phyloP scores from a whole-genome alignment of 805 yeast species.

The Isabelozyma pseudorhagii region DNA sequence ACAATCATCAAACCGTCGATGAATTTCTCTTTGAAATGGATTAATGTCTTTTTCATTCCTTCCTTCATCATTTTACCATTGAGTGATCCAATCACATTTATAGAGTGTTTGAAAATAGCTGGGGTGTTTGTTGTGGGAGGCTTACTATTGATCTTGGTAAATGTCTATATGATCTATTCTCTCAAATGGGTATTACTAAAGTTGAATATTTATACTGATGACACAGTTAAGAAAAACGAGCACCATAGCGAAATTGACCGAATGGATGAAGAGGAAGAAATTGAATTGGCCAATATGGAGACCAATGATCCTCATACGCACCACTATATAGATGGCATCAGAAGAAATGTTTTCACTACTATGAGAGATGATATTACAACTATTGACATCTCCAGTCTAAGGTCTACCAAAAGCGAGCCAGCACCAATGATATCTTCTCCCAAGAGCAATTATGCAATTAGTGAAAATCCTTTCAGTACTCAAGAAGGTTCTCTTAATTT shows the following conservation, averaged over 20 bases:
- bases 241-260: slow-evolving; percentile 14
- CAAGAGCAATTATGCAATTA: slow-evolving; percentile 2
- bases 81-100: slow-evolving; percentile 59
- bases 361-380: slow-evolving; percentile 39
- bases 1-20: slow-evolving; percentile 54
- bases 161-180: slow-evolving; percentile 35
- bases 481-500: slow-evolving; percentile 2
- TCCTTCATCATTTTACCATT: slow-evolving; percentile 71
- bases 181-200: slow-evolving; percentile 16
- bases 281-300: slow-evolving; percentile 9
- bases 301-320: background rate
- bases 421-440: background rate
- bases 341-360: slow-evolving; percentile 15
- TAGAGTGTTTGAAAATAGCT: slow-evolving; percentile 69
- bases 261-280: slow-evolving; percentile 11
- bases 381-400: slow-evolving; percentile 23
- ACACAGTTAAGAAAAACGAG: slow-evolving; percentile 5
- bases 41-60: slow-evolving; percentile 74
- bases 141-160: slow-evolving; percentile 43
- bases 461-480: slow-evolving; percentile 16
- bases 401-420: slow-evolving; percentile 13
- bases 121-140: slow-evolving; percentile 72
- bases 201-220: slow-evolving; percentile 1
- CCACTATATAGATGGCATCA: slow-evolving; percentile 3
- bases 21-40: slow-evolving; percentile 73